Evolutionary conservation across 352 stramenopile species (phyloP).

Genomic region (Globisporangium uncinulatum): DNA sequence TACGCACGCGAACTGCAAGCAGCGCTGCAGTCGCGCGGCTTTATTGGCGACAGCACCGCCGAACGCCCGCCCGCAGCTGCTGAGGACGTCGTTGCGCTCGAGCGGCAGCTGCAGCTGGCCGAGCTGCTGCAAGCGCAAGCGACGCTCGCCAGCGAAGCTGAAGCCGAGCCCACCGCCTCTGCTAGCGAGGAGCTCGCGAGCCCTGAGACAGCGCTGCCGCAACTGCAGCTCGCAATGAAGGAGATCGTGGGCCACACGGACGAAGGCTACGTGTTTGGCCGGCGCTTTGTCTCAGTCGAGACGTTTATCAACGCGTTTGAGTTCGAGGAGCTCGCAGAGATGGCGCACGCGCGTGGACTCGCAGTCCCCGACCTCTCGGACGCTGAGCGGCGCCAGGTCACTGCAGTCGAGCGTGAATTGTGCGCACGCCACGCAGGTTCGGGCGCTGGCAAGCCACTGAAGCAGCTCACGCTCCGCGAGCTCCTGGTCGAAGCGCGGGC

Average conservation of each 20-base stretch:
- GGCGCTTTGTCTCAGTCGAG: conserved; percentile 51
- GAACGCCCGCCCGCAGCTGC: too few species aligned
- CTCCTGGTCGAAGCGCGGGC: conserved; percentile 50
- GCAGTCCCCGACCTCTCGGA: conserved; percentile 23
- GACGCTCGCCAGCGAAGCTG: too few species aligned
- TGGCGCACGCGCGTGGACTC: conserved; percentile 20
- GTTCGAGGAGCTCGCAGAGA: conserved; percentile 30
- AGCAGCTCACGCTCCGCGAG: conserved; percentile 52
- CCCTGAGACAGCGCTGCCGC: conserved; percentile 6
- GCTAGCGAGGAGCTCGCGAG: neutral
- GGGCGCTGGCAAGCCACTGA: conserved; percentile 39
- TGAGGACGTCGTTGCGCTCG: too few species aligned
- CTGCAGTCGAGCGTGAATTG: conserved; percentile 42
- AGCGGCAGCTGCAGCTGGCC: too few species aligned
- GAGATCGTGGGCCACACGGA: conserved; percentile 30
- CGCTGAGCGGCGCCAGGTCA: conserved; percentile 34
- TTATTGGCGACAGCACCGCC: too few species aligned
- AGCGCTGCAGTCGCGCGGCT: conserved; percentile 4
- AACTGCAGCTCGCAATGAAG: conserved; percentile 34
- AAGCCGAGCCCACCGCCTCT: too few species aligned
- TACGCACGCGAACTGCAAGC: conserved; percentile 35
- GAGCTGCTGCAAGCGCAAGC: too few species aligned
- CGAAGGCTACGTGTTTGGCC: conserved; percentile 61
- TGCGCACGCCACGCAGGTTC: conserved; percentile 25
- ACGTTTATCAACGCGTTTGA: conserved; percentile 46